Evolutionary conservation across 176 grass and related monocot species (phyloP).

Genomic region (Phyllostachys edulis): DNA sequence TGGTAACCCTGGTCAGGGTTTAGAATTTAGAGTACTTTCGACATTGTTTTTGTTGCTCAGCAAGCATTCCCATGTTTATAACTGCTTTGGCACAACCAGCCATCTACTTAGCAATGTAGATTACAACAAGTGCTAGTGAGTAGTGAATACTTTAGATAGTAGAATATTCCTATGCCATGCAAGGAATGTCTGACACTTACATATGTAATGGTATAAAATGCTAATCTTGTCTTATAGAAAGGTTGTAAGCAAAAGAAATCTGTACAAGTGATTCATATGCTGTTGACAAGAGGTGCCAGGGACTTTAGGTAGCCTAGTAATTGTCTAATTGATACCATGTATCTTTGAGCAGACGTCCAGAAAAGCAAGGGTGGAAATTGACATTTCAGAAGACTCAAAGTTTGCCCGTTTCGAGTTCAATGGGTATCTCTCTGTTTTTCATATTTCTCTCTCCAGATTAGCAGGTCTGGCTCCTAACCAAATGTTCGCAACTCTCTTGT

Average conservation of each 20-base stretch:
- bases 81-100: background rate
- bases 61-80: background rate
- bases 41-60: slow-evolving; percentile 16
- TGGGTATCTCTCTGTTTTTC: slow-evolving; percentile 48
- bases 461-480: slow-evolving; percentile 11
- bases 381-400: slow-evolving; percentile 81
- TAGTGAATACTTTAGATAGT: slow-evolving; percentile 22
- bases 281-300: background rate
- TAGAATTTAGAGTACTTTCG: background rate
- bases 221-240: background rate
- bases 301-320: background rate
- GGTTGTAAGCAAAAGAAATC: background rate
- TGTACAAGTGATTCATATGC: background rate
- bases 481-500: slow-evolving; percentile 20
- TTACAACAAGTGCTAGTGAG: background rate
- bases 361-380: slow-evolving; percentile 79
- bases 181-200: slow-evolving; percentile 11
- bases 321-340: slow-evolving; percentile 18
- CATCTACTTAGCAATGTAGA: slow-evolving; percentile 7
- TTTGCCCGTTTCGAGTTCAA: slow-evolving; percentile 73
- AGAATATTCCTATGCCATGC: background rate
- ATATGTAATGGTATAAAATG: slow-evolving; percentile 7
- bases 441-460: slow-evolving; percentile 15
- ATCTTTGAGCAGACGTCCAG: slow-evolving; percentile 56
- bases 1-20: too few relatives aligned